Conservation (phyloP, 768 basidiomycete species). For the Floccularia luteovirens region DNA sequence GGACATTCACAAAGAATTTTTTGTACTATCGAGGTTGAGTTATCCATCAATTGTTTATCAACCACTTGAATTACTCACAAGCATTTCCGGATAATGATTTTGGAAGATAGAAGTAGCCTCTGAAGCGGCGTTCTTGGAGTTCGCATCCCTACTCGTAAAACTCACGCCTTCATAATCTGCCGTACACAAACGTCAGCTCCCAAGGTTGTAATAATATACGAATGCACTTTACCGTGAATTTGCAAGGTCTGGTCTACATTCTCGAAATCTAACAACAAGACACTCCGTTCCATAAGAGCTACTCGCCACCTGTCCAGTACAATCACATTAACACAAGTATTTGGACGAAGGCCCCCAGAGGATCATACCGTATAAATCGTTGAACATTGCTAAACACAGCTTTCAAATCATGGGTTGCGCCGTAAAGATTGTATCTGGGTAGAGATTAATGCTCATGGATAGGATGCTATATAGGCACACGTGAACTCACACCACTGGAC, state of each 20-base stretch:
- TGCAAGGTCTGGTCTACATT: constrained; percentile 69
- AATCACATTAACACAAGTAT: constrained; percentile 7
- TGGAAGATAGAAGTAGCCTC: constrained; percentile 72
- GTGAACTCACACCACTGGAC: constrained; percentile 57
- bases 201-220: neutral
- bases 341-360: neutral
- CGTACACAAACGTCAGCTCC: neutral
- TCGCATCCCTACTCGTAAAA: constrained; percentile 57
- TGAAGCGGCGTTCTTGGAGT: constrained; percentile 70
- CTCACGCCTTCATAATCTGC: constrained; percentile 73
- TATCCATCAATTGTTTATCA: neutral
- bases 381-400: constrained; percentile 72
- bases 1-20: constrained; percentile 83
- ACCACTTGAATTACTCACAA: constrained; percentile 32
- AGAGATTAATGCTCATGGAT: neutral
- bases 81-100: constrained; percentile 72
- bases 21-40: constrained; percentile 32
- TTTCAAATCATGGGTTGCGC: constrained; percentile 56
- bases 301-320: constrained; percentile 59
- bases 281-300: constrained; percentile 64
- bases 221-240: constrained; percentile 46
- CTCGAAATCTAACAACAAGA: constrained; percentile 60
- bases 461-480: neutral
- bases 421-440: constrained; percentile 72
- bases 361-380: constrained; percentile 59